These are phyloP conservation scores for Barnettozyma wickerhamii DNA, from an alignment of 805 yeast species.

Conservation along the genomic window DNA sequence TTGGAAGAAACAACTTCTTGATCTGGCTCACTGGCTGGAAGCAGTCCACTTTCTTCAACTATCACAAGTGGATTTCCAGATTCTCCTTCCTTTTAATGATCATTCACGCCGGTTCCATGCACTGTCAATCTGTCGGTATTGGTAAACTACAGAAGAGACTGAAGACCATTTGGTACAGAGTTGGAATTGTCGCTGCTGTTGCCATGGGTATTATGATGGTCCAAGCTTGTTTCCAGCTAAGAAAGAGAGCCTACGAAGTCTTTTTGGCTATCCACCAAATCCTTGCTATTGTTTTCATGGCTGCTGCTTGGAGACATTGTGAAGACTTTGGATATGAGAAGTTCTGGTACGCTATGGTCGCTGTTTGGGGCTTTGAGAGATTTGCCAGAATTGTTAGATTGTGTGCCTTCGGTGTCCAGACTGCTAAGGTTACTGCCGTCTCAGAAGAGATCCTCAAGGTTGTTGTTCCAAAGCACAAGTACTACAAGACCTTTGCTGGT, in stretches of 20 bases:
- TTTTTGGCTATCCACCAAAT: conserved; percentile 54
- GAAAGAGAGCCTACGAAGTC: conserved; percentile 55
- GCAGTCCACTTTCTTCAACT: conserved; percentile 55
- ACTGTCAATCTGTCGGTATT: conserved; percentile 18
- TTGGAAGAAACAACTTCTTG: conserved; percentile 70
- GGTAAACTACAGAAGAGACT: conserved; percentile 12
- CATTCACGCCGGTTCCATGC: conserved; percentile 21
- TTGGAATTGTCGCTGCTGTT: conserved; percentile 20
- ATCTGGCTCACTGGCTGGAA: conserved; percentile 61
- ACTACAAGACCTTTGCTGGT: conserved; percentile 52
- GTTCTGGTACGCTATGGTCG: conserved; percentile 30
- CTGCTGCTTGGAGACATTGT: conserved; percentile 57
- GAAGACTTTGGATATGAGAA: conserved; percentile 44
- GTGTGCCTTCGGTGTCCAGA: conserved; percentile 20
- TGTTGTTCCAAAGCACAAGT: conserved; percentile 36
- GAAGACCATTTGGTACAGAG: conserved; percentile 14
- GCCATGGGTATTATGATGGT: conserved; percentile 9
- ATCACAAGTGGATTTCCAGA: conserved; percentile 65
- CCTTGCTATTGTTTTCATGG: conserved; percentile 48
- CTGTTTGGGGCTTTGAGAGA: conserved; percentile 52
- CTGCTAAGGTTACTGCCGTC: conserved; percentile 22
- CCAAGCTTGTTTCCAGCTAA: conserved; percentile 34
- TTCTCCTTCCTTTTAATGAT: conserved; percentile 28
- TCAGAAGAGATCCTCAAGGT: conserved; percentile 42
- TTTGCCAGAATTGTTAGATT: conserved; percentile 33